A percentile compares a stretch with the other conserved stretches of the same genome.
phyloP scores from a whole-genome alignment of 139 green algal species.

The Axilococcus clingmanii region DNA sequence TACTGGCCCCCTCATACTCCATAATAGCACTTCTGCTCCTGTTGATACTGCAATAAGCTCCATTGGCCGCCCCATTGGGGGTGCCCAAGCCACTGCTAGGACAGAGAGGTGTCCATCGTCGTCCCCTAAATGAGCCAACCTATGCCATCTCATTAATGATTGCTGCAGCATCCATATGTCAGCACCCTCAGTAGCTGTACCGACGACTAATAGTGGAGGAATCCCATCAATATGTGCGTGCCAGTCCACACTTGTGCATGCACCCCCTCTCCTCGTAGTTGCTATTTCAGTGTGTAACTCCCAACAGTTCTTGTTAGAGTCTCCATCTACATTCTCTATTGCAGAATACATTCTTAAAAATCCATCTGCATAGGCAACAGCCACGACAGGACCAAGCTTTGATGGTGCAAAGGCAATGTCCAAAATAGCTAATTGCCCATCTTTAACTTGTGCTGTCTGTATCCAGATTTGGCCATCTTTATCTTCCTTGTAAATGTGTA shows the following conservation, averaged over 20 bases:
- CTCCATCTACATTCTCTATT: neutral
- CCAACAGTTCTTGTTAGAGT: constrained; percentile 3
- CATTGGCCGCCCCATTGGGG: constrained; percentile 9
- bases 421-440: neutral
- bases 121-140: neutral
- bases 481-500: constrained; percentile 10
- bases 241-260: constrained; percentile 5
- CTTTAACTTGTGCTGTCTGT: neutral
- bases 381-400: constrained; percentile 9
- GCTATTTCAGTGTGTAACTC: constrained; percentile 20
- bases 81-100: constrained; percentile 20
- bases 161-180: constrained; percentile 16
- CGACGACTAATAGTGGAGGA: constrained; percentile 16
- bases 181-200: neutral
- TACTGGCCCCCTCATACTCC: constrained; percentile 10
- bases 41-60: constrained; percentile 19
- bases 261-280: neutral
- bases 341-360: constrained; percentile 13
- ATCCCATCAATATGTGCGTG: constrained; percentile 1
- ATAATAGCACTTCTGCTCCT: constrained; percentile 10
- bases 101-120: neutral
- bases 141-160: constrained; percentile 18
- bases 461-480: neutral
- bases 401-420: constrained; percentile 8
- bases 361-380: constrained; percentile 17